Evolutionary conservation across 768 basidiomycete species (phyloP).

Genomic region (Tephrocybe sp.): DNA sequence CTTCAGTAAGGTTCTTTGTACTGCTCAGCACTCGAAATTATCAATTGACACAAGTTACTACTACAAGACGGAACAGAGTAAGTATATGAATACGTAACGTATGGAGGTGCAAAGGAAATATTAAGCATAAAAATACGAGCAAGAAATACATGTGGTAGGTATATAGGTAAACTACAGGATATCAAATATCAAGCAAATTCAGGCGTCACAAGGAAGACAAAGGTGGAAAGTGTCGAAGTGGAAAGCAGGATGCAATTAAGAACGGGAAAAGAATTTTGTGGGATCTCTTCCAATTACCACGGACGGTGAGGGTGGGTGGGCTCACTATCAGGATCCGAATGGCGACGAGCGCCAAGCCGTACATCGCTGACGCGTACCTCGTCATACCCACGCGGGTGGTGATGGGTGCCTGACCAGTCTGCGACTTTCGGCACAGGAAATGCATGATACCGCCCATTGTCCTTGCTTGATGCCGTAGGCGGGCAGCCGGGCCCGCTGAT

Average conservation of each 20-base stretch:
- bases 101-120: neutral
- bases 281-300: constrained; percentile 41
- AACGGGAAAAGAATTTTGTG: neutral
- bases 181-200: no score
- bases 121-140: constrained; percentile 14
- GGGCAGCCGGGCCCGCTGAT: neutral
- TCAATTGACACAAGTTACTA: no score
- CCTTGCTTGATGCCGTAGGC: constrained; percentile 4
- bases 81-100: neutral
- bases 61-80: no score
- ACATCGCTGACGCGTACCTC: constrained; percentile 23
- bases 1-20: no score
- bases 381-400: constrained; percentile 14
- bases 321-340: constrained; percentile 36
- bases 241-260: neutral
- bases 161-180: constrained; percentile 11
- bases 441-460: constrained; percentile 11
- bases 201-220: neutral
- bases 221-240: neutral
- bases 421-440: constrained; percentile 1
- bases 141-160: constrained; percentile 4
- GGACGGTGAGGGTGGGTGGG: constrained; percentile 44
- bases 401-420: constrained; percentile 13
- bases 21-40: no score
- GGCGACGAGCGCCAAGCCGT: constrained; percentile 25